These are phyloP conservation scores for Pharus latifolius DNA, from an alignment of 176 grass and related monocot species.

Conservation along the genomic window DNA sequence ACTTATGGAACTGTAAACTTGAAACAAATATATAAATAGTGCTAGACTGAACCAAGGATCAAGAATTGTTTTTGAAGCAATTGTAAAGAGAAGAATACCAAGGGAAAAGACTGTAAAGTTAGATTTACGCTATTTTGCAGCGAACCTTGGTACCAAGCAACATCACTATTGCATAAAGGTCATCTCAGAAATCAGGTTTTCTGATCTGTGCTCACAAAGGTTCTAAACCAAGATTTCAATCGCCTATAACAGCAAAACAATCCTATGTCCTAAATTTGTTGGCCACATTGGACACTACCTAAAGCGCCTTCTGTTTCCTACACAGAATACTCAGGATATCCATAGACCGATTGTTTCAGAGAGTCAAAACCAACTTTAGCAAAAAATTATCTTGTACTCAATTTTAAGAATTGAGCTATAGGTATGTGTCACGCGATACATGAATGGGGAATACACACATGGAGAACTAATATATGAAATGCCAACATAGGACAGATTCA, in stretches of 20 bases:
- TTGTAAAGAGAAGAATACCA: background rate
- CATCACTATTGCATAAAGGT: too few relatives aligned
- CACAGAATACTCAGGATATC: background rate
- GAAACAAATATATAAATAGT: background rate
- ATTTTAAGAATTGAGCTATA: background rate
- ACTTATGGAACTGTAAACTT: background rate
- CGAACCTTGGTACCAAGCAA: too few relatives aligned
- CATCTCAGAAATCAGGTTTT: too few relatives aligned
- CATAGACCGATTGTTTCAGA: background rate
- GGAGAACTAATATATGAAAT: background rate
- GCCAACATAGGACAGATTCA: background rate
- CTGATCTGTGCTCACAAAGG: too few relatives aligned
- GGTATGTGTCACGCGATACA: background rate
- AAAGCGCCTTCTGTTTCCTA: background rate
- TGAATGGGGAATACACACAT: background rate
- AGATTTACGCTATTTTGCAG: background rate
- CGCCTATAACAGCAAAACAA: background rate
- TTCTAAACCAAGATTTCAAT: background rate
- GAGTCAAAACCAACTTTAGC: background rate
- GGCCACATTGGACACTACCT: background rate
- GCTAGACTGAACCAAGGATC: background rate
- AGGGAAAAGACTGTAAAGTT: background rate
- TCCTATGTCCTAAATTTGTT: background rate
- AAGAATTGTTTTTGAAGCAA: background rate
- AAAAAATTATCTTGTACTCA: background rate